These are phyloP conservation scores for Exophiala mesophila DNA, from an alignment of 2,329 filamentous ascomycete species.

Conservation along the genomic window DNA sequence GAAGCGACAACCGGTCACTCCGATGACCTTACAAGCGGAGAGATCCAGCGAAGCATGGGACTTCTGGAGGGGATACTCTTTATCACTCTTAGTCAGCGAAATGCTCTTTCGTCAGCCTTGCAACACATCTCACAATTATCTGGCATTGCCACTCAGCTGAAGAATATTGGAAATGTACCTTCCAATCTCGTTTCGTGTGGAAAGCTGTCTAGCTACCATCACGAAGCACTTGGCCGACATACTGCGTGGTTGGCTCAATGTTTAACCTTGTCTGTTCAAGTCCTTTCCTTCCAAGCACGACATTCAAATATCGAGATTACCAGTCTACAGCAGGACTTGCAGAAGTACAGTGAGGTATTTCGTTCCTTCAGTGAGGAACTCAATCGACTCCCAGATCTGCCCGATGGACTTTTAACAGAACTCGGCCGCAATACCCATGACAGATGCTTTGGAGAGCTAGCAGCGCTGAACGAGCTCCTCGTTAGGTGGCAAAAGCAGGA, in stretches of 20 bases:
- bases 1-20: conserved; percentile 67
- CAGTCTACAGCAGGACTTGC: conserved; percentile 30
- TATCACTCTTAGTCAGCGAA: conserved; percentile 37
- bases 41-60: conserved; percentile 72
- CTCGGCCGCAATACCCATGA: neutral
- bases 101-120: conserved; percentile 30
- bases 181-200: neutral
- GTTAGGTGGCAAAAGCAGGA: conserved; percentile 41
- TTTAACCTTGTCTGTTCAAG: conserved; percentile 56
- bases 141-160: neutral
- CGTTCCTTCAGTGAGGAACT: conserved; percentile 49
- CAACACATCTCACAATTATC: conserved; percentile 3
- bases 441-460: conserved; percentile 14
- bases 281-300: conserved; percentile 63
- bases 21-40: conserved; percentile 75
- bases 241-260: conserved; percentile 63
- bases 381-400: conserved; percentile 46
- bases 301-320: conserved; percentile 53
- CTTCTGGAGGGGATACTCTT: conserved; percentile 82
- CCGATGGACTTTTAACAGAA: conserved; percentile 40
- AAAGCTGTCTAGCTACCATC: neutral
- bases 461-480: conserved; percentile 34
- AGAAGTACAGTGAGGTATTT: conserved; percentile 35
- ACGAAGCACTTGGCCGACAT: conserved; percentile 26
- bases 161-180: neutral